These are phyloP conservation scores for Auxenochlorella pyrenoidosa DNA, from an alignment of 139 green algal genomes.

Conservation along the genomic window DNA sequence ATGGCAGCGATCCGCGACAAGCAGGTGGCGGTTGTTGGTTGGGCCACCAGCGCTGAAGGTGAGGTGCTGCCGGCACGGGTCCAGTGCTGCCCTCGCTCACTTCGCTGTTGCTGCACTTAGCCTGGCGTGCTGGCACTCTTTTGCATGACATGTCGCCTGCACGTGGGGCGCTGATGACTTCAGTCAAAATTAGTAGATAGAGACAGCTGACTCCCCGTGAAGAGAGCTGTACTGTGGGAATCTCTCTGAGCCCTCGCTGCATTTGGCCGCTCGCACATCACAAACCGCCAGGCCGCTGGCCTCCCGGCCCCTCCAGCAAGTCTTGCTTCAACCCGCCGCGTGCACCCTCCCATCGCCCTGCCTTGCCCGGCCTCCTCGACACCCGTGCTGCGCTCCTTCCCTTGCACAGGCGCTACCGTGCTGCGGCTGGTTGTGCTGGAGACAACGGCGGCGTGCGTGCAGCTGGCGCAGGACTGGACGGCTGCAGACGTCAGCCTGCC, in stretches of 20 bases:
- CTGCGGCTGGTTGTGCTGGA: constrained; percentile 36
- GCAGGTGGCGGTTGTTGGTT: constrained; percentile 27
- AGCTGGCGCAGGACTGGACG: not conserved
- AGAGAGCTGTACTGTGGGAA: constrained; percentile 41
- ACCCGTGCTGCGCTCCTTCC: not conserved
- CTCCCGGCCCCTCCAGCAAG: not conserved
- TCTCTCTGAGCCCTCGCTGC: constrained; percentile 41
- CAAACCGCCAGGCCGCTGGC: not conserved
- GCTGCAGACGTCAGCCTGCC: not conserved
- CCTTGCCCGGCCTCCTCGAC: too few species aligned
- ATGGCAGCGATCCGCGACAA: constrained; percentile 1
- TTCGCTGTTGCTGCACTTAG: too few species aligned
- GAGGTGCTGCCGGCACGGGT: not conserved
- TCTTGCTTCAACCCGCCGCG: not conserved
- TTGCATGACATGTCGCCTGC: not conserved
- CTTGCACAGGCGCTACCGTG: constrained; percentile 11
- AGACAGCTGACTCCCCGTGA: constrained; percentile 43
- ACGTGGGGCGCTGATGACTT: constrained; percentile 23
- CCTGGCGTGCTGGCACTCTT: too few species aligned
- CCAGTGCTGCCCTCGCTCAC: not conserved
- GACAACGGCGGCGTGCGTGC: constrained; percentile 6
- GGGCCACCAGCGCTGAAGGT: constrained; percentile 21
- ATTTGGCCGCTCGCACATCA: not conserved
- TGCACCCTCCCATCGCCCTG: not conserved
- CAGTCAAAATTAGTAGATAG: constrained; percentile 39